These are phyloP conservation scores for Apiotrichum laibachii DNA, from an alignment of 1,284 basidiomycete genomes.

Conservation along the genomic window DNA sequence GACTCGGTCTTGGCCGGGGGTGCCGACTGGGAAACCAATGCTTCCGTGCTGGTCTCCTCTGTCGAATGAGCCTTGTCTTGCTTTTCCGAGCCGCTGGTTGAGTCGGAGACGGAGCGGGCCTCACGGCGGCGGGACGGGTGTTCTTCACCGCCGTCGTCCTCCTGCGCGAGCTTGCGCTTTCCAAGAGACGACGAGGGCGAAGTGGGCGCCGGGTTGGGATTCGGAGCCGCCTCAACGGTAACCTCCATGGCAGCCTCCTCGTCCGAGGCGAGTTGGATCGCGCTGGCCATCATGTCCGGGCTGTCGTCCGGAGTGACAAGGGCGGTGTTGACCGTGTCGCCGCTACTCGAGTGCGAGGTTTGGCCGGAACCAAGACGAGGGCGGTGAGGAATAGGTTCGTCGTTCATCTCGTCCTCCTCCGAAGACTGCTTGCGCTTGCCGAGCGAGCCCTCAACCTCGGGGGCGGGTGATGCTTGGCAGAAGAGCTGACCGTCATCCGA, in stretches of 20 bases:
- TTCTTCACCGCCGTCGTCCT: slow-evolving; percentile 1
- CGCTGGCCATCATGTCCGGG: slow-evolving; percentile 13
- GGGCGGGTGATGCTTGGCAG: not conserved
- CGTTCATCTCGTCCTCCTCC: slow-evolving; percentile 1
- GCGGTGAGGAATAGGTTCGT: slow-evolving; percentile 4
- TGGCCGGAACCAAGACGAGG: slow-evolving; percentile 16
- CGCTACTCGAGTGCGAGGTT: slow-evolving; percentile 15
- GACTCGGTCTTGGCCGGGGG: no score
- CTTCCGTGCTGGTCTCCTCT: not conserved
- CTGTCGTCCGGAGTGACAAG: slow-evolving; percentile 21
- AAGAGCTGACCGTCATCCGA: not conserved
- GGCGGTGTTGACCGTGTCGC: slow-evolving; percentile 12
- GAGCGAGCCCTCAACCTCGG: not conserved
- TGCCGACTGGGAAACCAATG: no score
- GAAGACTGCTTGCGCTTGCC: slow-evolving; percentile 16
- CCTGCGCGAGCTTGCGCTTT: slow-evolving; percentile 21
- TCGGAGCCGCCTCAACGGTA: not conserved
- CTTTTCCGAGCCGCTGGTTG: not conserved
- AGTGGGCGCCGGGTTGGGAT: not conserved
- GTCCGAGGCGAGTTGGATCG: slow-evolving; percentile 14
- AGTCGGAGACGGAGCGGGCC: not conserved
- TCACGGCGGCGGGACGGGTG: not conserved
- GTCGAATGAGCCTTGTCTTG: not conserved
- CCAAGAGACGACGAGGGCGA: slow-evolving; percentile 14
- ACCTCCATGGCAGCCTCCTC: not conserved